A percentile compares a stretch with the other conserved stretches of the same genome.
Evolutionary conservation across 257 asterid species (phyloP).

Genomic region (Agastache rugosa): DNA sequence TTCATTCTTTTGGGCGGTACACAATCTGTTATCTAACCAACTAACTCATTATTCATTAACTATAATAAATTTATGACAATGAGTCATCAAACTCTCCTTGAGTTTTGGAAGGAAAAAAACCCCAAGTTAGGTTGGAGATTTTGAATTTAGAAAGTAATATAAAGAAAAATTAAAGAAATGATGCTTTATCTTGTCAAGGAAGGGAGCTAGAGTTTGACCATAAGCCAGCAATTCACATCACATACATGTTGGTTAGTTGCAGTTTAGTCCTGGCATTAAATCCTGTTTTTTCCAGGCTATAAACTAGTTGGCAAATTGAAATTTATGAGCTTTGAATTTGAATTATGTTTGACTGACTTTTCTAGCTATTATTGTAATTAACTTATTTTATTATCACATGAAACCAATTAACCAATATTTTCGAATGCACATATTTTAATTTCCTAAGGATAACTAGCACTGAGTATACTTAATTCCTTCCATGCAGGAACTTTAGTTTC

Average conservation of each 20-base stretch:
- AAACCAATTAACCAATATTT: too few species aligned
- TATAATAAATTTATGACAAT: neutral
- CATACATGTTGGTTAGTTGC: constrained; percentile 14
- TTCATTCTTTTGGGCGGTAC: too few species aligned
- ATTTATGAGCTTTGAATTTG: constrained; percentile 20
- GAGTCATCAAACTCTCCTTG: constrained; percentile 22
- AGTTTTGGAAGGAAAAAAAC: neutral
- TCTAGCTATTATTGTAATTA: too few species aligned
- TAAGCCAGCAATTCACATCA: constrained; percentile 21
- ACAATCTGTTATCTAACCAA: neutral
- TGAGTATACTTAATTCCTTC: too few species aligned
- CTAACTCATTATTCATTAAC: neutral
- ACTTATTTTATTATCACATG: too few species aligned
- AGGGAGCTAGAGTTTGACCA: too few species aligned
- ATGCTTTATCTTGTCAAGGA: too few species aligned
- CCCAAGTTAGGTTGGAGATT: neutral
- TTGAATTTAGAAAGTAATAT: too few species aligned
- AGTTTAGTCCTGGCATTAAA: constrained; percentile 28
- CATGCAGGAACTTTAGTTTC: too few species aligned
- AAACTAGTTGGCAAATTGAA: constrained; percentile 22
- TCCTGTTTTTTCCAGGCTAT: constrained; percentile 30
- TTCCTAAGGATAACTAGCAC: too few species aligned
- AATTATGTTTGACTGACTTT: constrained; percentile 22
- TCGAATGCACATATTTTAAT: too few species aligned
- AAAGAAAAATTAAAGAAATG: too few species aligned